These are phyloP conservation scores for Lepiota subincarnata DNA, from an alignment of 768 basidiomycete species.

Conservation along the genomic window DNA sequence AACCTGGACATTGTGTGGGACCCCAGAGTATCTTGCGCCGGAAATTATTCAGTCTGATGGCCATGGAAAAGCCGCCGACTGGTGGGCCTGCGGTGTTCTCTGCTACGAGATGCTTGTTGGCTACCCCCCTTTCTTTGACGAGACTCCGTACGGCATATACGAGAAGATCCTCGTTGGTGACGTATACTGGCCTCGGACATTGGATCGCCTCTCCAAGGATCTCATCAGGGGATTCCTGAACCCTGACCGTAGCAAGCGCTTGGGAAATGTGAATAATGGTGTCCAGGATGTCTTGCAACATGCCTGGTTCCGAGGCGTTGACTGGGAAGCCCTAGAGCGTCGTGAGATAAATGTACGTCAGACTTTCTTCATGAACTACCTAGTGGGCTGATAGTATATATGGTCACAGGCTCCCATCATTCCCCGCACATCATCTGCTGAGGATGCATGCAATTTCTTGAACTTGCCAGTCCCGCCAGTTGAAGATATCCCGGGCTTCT, in stretches of 20 bases:
- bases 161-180: conserved; percentile 91
- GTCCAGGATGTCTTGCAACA: conserved; percentile 89
- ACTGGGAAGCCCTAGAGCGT: conserved; percentile 85
- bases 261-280: conserved; percentile 92
- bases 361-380: conserved; percentile 1
- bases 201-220: conserved; percentile 87
- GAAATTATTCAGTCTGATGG: conserved; percentile 98
- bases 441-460: conserved; percentile 85
- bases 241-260: conserved; percentile 84
- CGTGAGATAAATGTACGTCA: conserved; percentile 75
- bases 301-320: conserved; percentile 93
- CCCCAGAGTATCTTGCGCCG: conserved; percentile 95
- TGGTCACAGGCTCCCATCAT: conserved; percentile 74
- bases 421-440: conserved; percentile 72
- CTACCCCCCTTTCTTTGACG: conserved; percentile 97
- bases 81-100: conserved; percentile 98
- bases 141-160: conserved; percentile 97
- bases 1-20: conserved; percentile 96
- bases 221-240: conserved; percentile 87
- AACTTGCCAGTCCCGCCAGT: conserved; percentile 70
- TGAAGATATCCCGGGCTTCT: conserved; percentile 79
- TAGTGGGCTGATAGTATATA: conserved; percentile 10
- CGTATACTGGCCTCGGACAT: conserved; percentile 86
- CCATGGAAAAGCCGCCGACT: conserved; percentile 97
- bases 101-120: conserved; percentile 99